phyloP scores from a whole-genome alignment of 1,284 basidiomycete species.

The Rhizopogon parksii region DNA sequence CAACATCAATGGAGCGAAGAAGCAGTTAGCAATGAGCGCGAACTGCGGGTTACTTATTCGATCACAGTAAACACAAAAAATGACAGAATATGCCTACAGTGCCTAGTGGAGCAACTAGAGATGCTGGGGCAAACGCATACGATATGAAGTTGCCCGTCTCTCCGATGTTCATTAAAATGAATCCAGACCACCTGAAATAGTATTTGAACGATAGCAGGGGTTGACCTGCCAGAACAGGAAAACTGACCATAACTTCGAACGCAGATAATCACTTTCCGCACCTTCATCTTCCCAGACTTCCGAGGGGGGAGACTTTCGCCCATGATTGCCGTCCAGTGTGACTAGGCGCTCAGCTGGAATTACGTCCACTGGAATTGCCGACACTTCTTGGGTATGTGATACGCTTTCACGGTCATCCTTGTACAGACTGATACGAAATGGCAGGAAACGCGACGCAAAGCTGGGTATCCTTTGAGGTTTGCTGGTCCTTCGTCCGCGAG shows the following conservation, averaged over 20 bases:
- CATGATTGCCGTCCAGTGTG: constrained; percentile 7
- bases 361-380: constrained; percentile 27
- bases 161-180: constrained; percentile 85
- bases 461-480: constrained; percentile 18
- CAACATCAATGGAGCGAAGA: constrained; percentile 89
- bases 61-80: background rate
- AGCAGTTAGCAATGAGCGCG: constrained; percentile 89
- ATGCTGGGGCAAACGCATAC: constrained; percentile 86
- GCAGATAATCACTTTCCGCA: constrained; percentile 67
- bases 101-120: constrained; percentile 91
- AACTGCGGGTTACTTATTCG: constrained; percentile 44
- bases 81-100: constrained; percentile 51
- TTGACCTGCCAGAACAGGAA: background rate
- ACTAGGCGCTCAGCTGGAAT: constrained; percentile 12
- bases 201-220: background rate
- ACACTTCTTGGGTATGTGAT: constrained; percentile 16
- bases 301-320: constrained; percentile 9
- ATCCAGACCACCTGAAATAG: constrained; percentile 79
- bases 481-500: constrained; percentile 11
- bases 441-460: constrained; percentile 20
- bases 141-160: constrained; percentile 89
- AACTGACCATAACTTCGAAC: constrained; percentile 72
- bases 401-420: constrained; percentile 4
- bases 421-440: constrained; percentile 12
- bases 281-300: constrained; percentile 12